Evolutionary conservation across 2,329 filamentous ascomycete species (phyloP).

Genomic region (Aphanocladium album): DNA sequence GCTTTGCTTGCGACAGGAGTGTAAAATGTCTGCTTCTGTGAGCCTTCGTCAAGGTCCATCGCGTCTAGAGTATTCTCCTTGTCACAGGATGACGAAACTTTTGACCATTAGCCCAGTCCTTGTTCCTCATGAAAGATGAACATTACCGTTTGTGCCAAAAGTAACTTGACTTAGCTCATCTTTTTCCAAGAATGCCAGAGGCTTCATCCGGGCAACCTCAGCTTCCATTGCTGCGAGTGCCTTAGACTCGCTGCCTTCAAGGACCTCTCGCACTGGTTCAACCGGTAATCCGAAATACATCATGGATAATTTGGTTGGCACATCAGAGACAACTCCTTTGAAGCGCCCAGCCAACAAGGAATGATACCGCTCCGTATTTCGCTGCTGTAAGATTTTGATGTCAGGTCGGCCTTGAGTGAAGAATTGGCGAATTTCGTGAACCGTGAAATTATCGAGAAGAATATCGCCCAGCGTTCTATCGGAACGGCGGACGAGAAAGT

Average conservation of each 20-base stretch:
- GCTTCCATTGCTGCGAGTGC: neutral
- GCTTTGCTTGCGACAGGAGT: slow-evolving; percentile 33
- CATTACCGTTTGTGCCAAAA: neutral
- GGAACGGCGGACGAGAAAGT: slow-evolving; percentile 19
- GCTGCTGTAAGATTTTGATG: slow-evolving; percentile 27
- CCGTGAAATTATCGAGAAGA: slow-evolving; percentile 29
- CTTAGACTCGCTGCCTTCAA: slow-evolving; percentile 18
- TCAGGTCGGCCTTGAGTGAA: slow-evolving; percentile 22
- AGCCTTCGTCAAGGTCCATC: neutral
- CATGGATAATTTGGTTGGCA: slow-evolving; percentile 40
- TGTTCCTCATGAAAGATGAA: neutral
- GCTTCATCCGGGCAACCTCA: neutral
- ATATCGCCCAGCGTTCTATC: slow-evolving; percentile 25
- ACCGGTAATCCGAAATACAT: slow-evolving; percentile 44
- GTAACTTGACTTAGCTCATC: neutral
- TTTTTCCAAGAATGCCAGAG: neutral
- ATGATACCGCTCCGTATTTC: slow-evolving; percentile 26
- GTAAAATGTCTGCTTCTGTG: slow-evolving; percentile 4
- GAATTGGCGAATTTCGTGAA: slow-evolving; percentile 29
- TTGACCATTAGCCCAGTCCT: neutral
- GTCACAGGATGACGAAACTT: neutral
- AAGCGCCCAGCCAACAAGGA: slow-evolving; percentile 28
- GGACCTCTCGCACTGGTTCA: slow-evolving; percentile 27
- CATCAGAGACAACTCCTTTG: slow-evolving; percentile 20
- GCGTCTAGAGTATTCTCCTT: neutral